Conservation (phyloP, 106 monocot species). For the Narthecium ossifragum region DNA sequence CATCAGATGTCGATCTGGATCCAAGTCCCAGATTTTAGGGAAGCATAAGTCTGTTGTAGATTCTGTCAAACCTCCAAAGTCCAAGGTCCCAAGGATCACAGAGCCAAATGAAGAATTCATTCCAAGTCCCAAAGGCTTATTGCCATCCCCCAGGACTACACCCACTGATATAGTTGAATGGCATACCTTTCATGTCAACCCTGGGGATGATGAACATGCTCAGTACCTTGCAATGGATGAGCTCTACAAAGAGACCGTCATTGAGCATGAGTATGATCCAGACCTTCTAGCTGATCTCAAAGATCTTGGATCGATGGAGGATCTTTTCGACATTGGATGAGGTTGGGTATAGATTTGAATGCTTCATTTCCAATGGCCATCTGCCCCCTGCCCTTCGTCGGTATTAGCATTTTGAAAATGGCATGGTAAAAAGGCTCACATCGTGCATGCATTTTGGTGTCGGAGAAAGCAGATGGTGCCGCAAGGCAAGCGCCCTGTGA, state of each 20-base stretch:
- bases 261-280: conserved; percentile 45
- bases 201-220: conserved; percentile 3
- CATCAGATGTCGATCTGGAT: conserved; percentile 17
- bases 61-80: conserved; percentile 37
- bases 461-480: background rate
- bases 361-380: background rate
- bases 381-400: background rate
- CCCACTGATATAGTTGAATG: too few species aligned
- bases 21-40: conserved; percentile 36
- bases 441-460: background rate
- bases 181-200: conserved; percentile 3
- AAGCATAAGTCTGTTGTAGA: conserved; percentile 56
- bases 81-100: conserved; percentile 35
- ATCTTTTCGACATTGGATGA: conserved; percentile 68
- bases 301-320: conserved; percentile 31
- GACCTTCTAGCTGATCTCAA: conserved; percentile 36
- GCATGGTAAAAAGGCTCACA: too few species aligned
- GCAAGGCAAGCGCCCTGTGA: background rate
- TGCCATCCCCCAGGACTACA: conserved; percentile 10
- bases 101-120: conserved; percentile 22
- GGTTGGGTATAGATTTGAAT: background rate
- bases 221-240: conserved; percentile 2
- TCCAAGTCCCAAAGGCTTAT: conserved; percentile 6
- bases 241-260: conserved; percentile 2
- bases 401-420: background rate